These are phyloP conservation scores for Trametes meyenii DNA, from an alignment of 768 basidiomycete genomes.

Conservation along the genomic window DNA sequence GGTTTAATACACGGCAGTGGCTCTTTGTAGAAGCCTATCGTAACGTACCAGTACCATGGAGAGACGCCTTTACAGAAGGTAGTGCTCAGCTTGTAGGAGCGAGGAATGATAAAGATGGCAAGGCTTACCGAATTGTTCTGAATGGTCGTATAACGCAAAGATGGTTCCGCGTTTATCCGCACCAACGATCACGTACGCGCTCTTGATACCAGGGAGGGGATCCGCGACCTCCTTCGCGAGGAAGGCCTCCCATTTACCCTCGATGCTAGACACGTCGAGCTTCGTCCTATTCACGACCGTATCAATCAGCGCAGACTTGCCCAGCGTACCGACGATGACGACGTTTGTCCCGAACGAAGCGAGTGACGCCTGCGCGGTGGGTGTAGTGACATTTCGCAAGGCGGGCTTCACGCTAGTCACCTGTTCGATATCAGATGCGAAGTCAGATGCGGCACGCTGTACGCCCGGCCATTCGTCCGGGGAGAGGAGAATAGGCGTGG, in stretches of 20 bases:
- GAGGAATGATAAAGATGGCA: background rate
- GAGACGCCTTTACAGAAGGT: slow-evolving; percentile 52
- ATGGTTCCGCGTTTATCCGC: slow-evolving; percentile 72
- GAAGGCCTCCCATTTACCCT: slow-evolving; percentile 72
- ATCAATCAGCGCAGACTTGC: slow-evolving; percentile 56
- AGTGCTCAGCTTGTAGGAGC: background rate
- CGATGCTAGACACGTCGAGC: slow-evolving; percentile 56
- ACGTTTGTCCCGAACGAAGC: slow-evolving; percentile 33
- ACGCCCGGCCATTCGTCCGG: slow-evolving; percentile 66
- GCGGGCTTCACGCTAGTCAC: slow-evolving; percentile 58
- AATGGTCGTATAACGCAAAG: slow-evolving; percentile 66
- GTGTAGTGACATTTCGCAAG: slow-evolving; percentile 51
- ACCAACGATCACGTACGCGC: slow-evolving; percentile 70
- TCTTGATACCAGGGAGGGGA: slow-evolving; percentile 57
- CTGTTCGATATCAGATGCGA: slow-evolving; percentile 60
- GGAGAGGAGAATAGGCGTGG: slow-evolving; percentile 52
- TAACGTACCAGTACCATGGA: slow-evolving; percentile 70
- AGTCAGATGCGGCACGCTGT: slow-evolving; percentile 60
- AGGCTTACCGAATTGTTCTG: slow-evolving; percentile 61
- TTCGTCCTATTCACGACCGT: slow-evolving; percentile 53
- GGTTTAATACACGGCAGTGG: background rate
- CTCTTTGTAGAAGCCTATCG: no score
- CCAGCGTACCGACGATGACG: slow-evolving; percentile 69
- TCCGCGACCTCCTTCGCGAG: slow-evolving; percentile 53
- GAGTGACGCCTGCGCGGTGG: slow-evolving; percentile 29